These are phyloP conservation scores for Bipolaris zeicola DNA, from an alignment of 2,329 filamentous ascomycete species.

Conservation along the genomic window DNA sequence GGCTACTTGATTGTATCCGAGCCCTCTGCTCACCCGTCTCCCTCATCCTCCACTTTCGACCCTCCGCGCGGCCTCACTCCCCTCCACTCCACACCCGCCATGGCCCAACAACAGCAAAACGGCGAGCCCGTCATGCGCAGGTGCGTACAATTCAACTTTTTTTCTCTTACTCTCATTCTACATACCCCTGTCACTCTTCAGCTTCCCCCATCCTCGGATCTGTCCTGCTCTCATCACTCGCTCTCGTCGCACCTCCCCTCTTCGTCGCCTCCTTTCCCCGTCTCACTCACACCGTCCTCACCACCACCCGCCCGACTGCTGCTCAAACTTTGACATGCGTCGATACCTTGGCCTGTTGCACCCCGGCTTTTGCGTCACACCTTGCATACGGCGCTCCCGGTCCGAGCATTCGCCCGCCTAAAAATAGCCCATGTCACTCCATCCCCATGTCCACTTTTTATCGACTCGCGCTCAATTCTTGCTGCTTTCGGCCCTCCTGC, in stretches of 20 bases:
- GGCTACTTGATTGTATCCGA: constrained; percentile 22
- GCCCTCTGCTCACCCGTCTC: neutral
- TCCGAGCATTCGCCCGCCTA: constrained; percentile 42
- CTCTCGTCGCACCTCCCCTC: constrained; percentile 1
- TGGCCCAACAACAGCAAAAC: constrained; percentile 48
- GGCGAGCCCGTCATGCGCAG: constrained; percentile 67
- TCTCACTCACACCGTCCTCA: neutral
- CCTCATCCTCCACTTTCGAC: neutral
- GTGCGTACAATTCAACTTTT: constrained; percentile 53
- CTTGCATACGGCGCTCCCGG: constrained; percentile 48
- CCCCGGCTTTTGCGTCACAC: constrained; percentile 41
- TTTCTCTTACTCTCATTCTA: neutral
- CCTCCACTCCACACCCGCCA: constrained; percentile 22
- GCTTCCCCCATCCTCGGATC: neutral
- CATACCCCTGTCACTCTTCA: neutral
- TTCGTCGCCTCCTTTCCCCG: neutral
- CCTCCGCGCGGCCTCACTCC: constrained; percentile 3
- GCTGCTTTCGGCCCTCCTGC: constrained; percentile 20
- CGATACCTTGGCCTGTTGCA: constrained; percentile 33
- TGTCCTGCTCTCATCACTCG: neutral
- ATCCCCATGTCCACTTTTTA: constrained; percentile 42
- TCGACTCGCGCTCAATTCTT: constrained; percentile 37
- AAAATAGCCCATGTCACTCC: constrained; percentile 44
- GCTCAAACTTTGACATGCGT: constrained; percentile 21
- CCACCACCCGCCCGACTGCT: neutral